Evolutionary conservation across 371 early-diverging fungal species (phyloP).

Genomic region (Amoeboaphelidium protococcarum): DNA sequence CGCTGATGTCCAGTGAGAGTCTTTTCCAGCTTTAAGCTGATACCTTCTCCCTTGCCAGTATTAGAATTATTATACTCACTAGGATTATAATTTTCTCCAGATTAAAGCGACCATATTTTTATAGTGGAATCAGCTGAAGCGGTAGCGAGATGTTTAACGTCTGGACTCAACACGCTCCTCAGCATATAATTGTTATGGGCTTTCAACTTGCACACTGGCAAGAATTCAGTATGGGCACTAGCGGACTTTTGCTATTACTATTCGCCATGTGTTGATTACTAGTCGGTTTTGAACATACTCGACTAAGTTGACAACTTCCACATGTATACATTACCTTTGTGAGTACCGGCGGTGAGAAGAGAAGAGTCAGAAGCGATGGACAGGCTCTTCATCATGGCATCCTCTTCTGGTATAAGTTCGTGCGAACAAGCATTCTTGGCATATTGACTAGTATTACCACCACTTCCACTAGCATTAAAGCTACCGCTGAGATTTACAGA

Average conservation of each 20-base stretch:
- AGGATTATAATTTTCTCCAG: background rate
- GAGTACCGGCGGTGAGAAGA: slow-evolving; percentile 65
- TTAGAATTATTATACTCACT: slow-evolving; percentile 3
- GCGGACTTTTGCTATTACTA: too few relatives aligned
- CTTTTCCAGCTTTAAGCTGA: slow-evolving; percentile 32
- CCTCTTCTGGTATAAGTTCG: slow-evolving; percentile 64
- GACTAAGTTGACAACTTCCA: too few relatives aligned
- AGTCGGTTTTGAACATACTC: too few relatives aligned
- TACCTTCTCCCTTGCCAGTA: slow-evolving; percentile 15
- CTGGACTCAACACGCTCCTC: slow-evolving; percentile 51
- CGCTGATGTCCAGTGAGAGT: slow-evolving; percentile 54
- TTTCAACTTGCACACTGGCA: slow-evolving; percentile 32
- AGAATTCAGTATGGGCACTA: slow-evolving; percentile 38
- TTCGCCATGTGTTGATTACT: too few relatives aligned
- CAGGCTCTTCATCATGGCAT: slow-evolving; percentile 59
- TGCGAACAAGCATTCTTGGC: slow-evolving; percentile 62
- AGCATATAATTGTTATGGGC: slow-evolving; percentile 61
- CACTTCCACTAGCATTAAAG: too few relatives aligned
- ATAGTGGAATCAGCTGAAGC: slow-evolving; percentile 58
- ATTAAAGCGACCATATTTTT: slow-evolving; percentile 31
- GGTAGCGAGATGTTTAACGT: slow-evolving; percentile 53
- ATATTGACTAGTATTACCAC: too few relatives aligned
- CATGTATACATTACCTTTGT: slow-evolving; percentile 64
- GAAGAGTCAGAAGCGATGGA: slow-evolving; percentile 71
- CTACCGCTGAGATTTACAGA: too few relatives aligned